Conservation (phyloP, 2,329 filamentous ascomycete species). For the Aspergillus tubingensis region DNA sequence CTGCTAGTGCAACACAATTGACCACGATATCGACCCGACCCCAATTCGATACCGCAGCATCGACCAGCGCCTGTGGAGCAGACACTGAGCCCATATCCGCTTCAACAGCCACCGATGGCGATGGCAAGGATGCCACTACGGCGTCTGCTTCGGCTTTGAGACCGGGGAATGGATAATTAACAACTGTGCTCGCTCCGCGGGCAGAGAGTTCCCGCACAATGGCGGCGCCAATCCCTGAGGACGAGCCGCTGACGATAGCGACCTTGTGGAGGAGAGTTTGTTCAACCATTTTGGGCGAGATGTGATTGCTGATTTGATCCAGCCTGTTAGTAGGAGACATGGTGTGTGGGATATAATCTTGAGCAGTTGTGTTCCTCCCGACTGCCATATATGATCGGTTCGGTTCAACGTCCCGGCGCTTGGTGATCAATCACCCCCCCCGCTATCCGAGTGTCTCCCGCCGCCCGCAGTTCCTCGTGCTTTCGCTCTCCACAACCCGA, state of each 20-base stretch:
- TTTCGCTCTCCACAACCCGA: background rate
- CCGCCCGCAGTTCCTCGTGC: no score
- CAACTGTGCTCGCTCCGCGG: conserved; percentile 50
- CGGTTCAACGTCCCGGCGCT: background rate
- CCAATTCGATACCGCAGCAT: conserved; percentile 38
- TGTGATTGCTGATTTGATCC: background rate
- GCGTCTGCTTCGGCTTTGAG: conserved; percentile 31
- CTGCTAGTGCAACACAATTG: conserved; percentile 33
- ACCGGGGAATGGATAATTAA: conserved; percentile 50
- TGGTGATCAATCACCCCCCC: background rate
- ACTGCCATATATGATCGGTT: background rate
- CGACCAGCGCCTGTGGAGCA: conserved; percentile 41
- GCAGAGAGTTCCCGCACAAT: conserved; percentile 43
- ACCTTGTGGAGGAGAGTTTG: conserved; percentile 19
- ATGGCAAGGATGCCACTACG: conserved; percentile 31
- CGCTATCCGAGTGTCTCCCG: no score
- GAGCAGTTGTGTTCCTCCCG: background rate
- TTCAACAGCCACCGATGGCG: conserved; percentile 41
- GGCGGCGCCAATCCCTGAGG: conserved; percentile 27
- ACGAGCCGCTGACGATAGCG: conserved; percentile 29
- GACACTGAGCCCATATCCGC: conserved; percentile 46
- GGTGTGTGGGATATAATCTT: background rate
- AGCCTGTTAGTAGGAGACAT: background rate
- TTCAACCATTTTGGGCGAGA: background rate
- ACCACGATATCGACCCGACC: conserved; percentile 43